Percentiles rank a stretch among this genome's conserved stretches.
Conservation (phyloP, 768 basidiomycete species). For the Kwoniella bestiolae region DNA sequence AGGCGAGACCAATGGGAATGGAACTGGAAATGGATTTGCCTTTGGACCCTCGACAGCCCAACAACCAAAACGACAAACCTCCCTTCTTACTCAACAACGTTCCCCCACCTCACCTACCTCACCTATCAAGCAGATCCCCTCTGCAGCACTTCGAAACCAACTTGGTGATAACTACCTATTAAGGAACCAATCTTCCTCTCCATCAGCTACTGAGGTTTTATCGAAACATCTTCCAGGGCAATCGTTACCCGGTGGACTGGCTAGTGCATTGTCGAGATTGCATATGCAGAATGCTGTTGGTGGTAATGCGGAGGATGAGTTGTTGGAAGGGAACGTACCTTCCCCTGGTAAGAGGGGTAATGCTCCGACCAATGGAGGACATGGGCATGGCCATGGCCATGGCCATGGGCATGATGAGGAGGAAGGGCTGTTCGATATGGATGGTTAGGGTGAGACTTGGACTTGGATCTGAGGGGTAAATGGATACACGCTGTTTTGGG, state of each 20-base stretch:
- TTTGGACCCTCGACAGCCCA: constrained; percentile 35
- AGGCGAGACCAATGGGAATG: background rate
- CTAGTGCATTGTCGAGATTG: constrained; percentile 85
- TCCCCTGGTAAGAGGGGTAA: background rate
- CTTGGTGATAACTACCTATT: background rate
- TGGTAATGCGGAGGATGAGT: constrained; percentile 2
- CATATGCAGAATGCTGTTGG: constrained; percentile 64
- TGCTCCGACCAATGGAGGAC: background rate
- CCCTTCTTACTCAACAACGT: constrained; percentile 41
- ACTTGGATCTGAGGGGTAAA: no score
- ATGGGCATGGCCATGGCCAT: background rate
- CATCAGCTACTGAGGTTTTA: constrained; percentile 71
- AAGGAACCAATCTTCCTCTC: constrained; percentile 55
- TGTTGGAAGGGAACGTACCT: constrained; percentile 3
- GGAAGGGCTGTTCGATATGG: constrained; percentile 52
- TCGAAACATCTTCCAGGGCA: constrained; percentile 89
- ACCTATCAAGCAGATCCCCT: constrained; percentile 21
- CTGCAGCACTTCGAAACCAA: constrained; percentile 23
- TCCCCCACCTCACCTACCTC: constrained; percentile 25
- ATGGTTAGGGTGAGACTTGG: constrained; percentile 34
- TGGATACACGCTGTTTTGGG: no score
- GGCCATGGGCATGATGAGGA: constrained; percentile 30
- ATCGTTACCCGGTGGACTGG: constrained; percentile 86
- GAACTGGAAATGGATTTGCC: constrained; percentile 14
- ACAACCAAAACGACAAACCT: constrained; percentile 23